Evolutionary conservation across 2,329 filamentous ascomycete species (phyloP).

Genomic region (Cladosporium sp.): DNA sequence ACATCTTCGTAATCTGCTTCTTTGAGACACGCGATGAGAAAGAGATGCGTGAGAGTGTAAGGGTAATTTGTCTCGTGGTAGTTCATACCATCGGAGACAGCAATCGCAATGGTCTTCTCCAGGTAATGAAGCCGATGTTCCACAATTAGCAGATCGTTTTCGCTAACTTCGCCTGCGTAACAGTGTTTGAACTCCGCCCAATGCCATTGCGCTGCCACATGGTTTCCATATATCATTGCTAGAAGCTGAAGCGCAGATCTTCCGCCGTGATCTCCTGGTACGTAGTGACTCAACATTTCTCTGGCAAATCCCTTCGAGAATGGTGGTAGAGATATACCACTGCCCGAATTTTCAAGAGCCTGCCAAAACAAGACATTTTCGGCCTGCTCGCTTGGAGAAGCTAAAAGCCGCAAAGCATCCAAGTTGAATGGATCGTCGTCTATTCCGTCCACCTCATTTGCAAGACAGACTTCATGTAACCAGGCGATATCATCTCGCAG

Average conservation of each 20-base stretch:
- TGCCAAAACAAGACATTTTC: neutral
- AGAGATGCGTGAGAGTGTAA: neutral
- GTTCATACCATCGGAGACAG: neutral
- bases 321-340: no score
- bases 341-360: neutral
- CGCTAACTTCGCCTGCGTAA: fast-evolving
- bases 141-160: no score
- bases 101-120: no score
- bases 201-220: no score
- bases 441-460: no score
- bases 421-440: neutral
- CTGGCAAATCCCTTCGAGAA: neutral
- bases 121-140: no score
- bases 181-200: no score
- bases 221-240: neutral
- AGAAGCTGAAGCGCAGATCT: neutral
- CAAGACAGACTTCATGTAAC: neutral
- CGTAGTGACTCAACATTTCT: neutral
- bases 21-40: neutral
- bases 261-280: neutral
- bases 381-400: neutral
- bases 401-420: neutral
- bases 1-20: no score
- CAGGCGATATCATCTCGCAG: neutral
- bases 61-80: neutral